Evolutionary conservation across 805 yeast species (phyloP).

Genomic region (Starmerella lactis-condensi): DNA sequence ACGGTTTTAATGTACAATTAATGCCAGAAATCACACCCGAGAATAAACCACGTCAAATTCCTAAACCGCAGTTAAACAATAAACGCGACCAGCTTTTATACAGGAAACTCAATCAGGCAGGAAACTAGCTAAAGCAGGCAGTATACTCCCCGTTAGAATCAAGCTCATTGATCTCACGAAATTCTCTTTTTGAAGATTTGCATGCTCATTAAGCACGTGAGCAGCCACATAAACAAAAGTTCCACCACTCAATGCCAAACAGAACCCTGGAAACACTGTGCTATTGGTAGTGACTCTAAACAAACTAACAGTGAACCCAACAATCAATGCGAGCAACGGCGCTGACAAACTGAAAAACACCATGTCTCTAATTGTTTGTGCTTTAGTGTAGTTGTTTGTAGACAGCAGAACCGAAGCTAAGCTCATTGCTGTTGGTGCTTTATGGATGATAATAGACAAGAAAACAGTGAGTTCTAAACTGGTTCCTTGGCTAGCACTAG

Average conservation of each 20-base stretch:
- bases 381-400: slow-evolving; percentile 16
- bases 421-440: slow-evolving; percentile 59
- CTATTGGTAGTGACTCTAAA: slow-evolving; percentile 1
- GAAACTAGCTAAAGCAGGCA: slow-evolving; percentile 14
- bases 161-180: slow-evolving; percentile 1
- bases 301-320: slow-evolving; percentile 27
- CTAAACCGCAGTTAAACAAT: slow-evolving; percentile 8
- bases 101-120: slow-evolving; percentile 14
- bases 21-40: slow-evolving; percentile 6
- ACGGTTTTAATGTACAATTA: slow-evolving; percentile 18
- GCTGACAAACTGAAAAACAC: slow-evolving; percentile 39
- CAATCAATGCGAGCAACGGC: slow-evolving; percentile 39
- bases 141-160: slow-evolving; percentile 9
- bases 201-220: slow-evolving; percentile 27
- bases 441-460: slow-evolving; percentile 47
- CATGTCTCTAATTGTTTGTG: slow-evolving; percentile 27
- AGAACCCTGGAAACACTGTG: slow-evolving; percentile 29
- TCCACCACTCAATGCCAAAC: slow-evolving; percentile 51
- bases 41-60: slow-evolving; percentile 18
- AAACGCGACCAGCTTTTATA: slow-evolving; percentile 18
- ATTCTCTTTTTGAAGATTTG: background rate
- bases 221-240: slow-evolving; percentile 54
- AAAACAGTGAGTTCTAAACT: slow-evolving; percentile 32
- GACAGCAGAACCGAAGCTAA: slow-evolving; percentile 33
- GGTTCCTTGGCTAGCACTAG: slow-evolving; percentile 27